phyloP scores from a whole-genome alignment of 1,284 basidiomycete genomes.

The Rhodotorula sp. region DNA sequence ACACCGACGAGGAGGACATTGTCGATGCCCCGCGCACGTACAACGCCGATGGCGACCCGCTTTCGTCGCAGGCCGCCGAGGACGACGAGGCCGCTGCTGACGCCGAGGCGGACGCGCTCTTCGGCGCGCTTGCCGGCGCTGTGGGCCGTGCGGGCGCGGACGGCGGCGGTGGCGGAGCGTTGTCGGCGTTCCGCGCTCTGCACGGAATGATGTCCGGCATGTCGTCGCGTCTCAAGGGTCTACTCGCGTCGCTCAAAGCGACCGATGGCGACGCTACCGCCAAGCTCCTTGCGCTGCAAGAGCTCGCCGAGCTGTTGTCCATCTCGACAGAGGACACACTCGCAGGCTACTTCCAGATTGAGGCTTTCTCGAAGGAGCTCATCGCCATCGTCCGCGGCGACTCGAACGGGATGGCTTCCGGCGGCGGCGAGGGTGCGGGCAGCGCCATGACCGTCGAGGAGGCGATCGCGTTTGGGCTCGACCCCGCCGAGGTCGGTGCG shows the following conservation, averaged over 20 bases:
- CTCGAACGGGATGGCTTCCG: slow-evolving; percentile 34
- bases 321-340: slow-evolving; percentile 98
- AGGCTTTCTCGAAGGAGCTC: slow-evolving; percentile 88
- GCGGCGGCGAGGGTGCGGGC: slow-evolving; percentile 51
- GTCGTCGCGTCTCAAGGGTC: slow-evolving; percentile 80
- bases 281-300: slow-evolving; percentile 85
- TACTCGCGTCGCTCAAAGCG: slow-evolving; percentile 73
- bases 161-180: slow-evolving; percentile 11
- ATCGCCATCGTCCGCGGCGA: slow-evolving; percentile 88
- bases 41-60: slow-evolving; percentile 35
- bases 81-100: slow-evolving; percentile 7
- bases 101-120: slow-evolving; percentile 33
- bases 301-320: slow-evolving; percentile 89
- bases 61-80: slow-evolving; percentile 9
- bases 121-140: slow-evolving; percentile 24
- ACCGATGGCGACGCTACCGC: slow-evolving; percentile 64
- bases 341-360: slow-evolving; percentile 89
- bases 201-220: slow-evolving; percentile 88
- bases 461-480: slow-evolving; percentile 55
- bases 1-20: slow-evolving; percentile 26
- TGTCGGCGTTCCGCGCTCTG: slow-evolving; percentile 56
- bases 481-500: slow-evolving; percentile 42
- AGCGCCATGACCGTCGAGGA: slow-evolving; percentile 52
- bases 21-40: slow-evolving; percentile 35
- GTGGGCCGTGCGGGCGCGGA: slow-evolving; percentile 5